phyloP scores from a whole-genome alignment of 345 rosid species.

The Microthlaspi erraticum region DNA sequence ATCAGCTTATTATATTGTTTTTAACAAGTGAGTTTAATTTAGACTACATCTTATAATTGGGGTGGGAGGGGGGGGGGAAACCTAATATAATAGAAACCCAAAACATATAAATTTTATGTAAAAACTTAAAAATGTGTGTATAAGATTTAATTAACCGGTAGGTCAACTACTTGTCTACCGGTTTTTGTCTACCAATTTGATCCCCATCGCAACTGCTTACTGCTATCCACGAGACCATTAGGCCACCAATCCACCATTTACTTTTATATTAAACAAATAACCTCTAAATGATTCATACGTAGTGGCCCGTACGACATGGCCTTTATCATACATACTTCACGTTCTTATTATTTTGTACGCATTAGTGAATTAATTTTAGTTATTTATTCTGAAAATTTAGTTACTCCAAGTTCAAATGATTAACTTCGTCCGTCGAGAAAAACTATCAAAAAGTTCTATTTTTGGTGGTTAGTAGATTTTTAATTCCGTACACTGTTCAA shows the following conservation, averaged over 20 bases:
- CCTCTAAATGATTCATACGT: constrained; percentile 32
- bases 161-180: constrained; percentile 41
- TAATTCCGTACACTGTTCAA: constrained; percentile 30
- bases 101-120: too few relatives aligned
- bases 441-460: background rate
- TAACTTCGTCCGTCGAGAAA: background rate
- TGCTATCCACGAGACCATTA: constrained; percentile 39
- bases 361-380: background rate
- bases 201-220: constrained; percentile 23
- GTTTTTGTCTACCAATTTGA: constrained; percentile 26
- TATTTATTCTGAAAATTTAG: background rate
- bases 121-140: background rate
- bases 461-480: constrained; percentile 11
- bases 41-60: background rate
- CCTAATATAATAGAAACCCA: background rate
- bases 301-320: constrained; percentile 42
- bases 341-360: background rate
- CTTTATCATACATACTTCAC: constrained; percentile 27
- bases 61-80: background rate
- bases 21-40: background rate
- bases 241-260: constrained; percentile 33
- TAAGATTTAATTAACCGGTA: constrained; percentile 18
- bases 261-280: constrained; percentile 11
- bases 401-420: constrained; percentile 25
- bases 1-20: background rate